Base-by-base conservation (phyloP, 2,329 filamentous ascomycete species). In the Sclerotinia borealis region DNA sequence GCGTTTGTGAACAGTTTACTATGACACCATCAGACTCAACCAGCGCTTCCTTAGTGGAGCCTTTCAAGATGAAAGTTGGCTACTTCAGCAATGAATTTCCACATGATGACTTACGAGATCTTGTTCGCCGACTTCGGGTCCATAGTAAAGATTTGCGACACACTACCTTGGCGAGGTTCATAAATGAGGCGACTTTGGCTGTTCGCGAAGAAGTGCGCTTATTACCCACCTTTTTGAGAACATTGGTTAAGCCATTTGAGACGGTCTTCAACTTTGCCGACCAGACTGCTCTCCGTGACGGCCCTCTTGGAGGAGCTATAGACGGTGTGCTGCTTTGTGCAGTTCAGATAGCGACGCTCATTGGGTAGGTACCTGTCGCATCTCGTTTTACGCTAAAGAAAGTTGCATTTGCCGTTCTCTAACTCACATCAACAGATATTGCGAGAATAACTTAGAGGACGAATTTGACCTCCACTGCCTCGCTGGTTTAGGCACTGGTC, bases 31-130 rank as follows among this genome's bases (percentile, higher is more conserved):
- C 48, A 34, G 48, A 27, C 25, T 50, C 48, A 50, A 34, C 19
- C n/a, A 36, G 5, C 22, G 17, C 31, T n/a, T 54, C 37, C 19
- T 41, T n/a, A n/a, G 39, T 41, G 11, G 61, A 68, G 29, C 27
- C 36, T 37, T 29, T 27, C 63, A 72, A 68, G 55, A 74, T 75
- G 70, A 73, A 72, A 63, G 52, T 80, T 41, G 58, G 74, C n/a
- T 80, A 76, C 68, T 81, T 81, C 69, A 75, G 76, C 66, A 79
- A 81, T 63, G 79, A 81, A 65, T 79, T 82, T 59, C 79, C 80
- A 0, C 73, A 71, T n/a, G 79, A 80, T 41, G 76, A 81, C 64
- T 66, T 80, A 11, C 64, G 73, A 29, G 68, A 75, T 29, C 65
- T 81, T 0, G 72, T 78, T 50, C 78, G 79, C 10, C 68, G 72